A percentile compares a stretch with the other conserved stretches of the same genome.
Evolutionary conservation across 1,139 yeast genomes (phyloP).

Genomic region (Geotrichum klebahnii): DNA sequence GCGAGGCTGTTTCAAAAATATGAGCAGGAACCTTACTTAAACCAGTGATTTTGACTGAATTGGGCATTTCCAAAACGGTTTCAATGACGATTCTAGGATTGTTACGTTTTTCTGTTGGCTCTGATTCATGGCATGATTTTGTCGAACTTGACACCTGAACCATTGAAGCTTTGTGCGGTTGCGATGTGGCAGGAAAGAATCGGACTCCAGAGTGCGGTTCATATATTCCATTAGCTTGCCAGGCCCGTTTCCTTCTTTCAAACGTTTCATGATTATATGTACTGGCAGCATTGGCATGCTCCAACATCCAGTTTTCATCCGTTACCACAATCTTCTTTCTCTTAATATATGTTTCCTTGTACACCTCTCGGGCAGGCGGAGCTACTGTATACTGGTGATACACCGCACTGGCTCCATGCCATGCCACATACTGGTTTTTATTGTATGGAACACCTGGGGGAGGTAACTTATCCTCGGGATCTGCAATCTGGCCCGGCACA

Average conservation of each 20-base stretch:
- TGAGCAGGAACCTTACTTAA: constrained; percentile 54
- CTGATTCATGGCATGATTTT: constrained; percentile 14
- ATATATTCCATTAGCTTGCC: constrained; percentile 54
- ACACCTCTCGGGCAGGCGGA: constrained; percentile 38
- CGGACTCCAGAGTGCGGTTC: constrained; percentile 80
- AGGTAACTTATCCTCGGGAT: constrained; percentile 57
- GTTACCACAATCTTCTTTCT: constrained; percentile 44
- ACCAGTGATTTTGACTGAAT: constrained; percentile 52
- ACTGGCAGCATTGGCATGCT: constrained; percentile 73
- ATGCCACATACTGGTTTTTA: constrained; percentile 50
- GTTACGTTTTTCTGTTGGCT: constrained; percentile 9
- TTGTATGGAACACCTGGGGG: constrained; percentile 45
- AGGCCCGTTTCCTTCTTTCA: constrained; percentile 55
- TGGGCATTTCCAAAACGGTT: constrained; percentile 48
- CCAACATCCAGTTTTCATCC: constrained; percentile 82
- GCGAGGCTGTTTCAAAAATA: constrained; percentile 47
- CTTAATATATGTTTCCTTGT: constrained; percentile 27
- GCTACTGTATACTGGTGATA: constrained; percentile 41
- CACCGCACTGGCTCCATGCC: constrained; percentile 49
- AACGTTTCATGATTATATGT: constrained; percentile 61
- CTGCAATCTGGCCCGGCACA: constrained; percentile 76
- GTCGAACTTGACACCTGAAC: constrained; percentile 35
- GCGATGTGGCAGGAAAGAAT: constrained; percentile 71
- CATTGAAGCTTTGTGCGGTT: constrained; percentile 52
- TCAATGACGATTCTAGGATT: constrained; percentile 46